Evolutionary conservation across 306 rosid genomes (phyloP).

Genomic region (Vigna trinervia): DNA sequence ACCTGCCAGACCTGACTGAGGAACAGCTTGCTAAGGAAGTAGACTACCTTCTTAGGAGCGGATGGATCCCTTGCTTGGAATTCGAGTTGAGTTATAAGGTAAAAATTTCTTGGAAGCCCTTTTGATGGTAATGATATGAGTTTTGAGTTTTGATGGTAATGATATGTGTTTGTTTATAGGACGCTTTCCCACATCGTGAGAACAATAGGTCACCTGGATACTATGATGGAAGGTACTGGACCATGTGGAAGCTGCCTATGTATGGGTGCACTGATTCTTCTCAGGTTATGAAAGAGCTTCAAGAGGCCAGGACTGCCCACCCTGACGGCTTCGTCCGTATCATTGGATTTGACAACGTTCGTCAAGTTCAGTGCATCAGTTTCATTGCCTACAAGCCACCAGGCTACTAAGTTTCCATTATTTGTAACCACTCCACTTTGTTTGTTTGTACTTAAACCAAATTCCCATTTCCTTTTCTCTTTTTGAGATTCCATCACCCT

Average conservation of each 20-base stretch:
- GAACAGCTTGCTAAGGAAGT: conserved; percentile 56
- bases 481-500: conserved; percentile 37
- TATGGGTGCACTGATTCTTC: conserved; percentile 67
- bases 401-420: not conserved
- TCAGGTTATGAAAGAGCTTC: conserved; percentile 64
- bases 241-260: conserved; percentile 98
- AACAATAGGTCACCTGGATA: conserved; percentile 69
- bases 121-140: not conserved
- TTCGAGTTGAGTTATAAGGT: conserved; percentile 45
- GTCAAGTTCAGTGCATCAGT: conserved; percentile 88
- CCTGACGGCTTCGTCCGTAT: conserved; percentile 61
- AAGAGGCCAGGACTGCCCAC: conserved; percentile 54
- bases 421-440: conserved; percentile 24
- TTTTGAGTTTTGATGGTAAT: not conserved
- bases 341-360: conserved; percentile 85
- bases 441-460: conserved; percentile 38
- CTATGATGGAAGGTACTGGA: conserved; percentile 91
- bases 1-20: conserved; percentile 46
- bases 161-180: conserved; percentile 39
- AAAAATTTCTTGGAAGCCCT: conserved; percentile 1
- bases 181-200: conserved; percentile 63
- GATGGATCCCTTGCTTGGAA: conserved; percentile 87
- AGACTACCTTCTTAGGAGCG: conserved; percentile 61
- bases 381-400: conserved; percentile 82
- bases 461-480: conserved; percentile 26